Percentiles rank a stretch among this genome's conserved stretches.
Conservation (phyloP, 2,329 filamentous ascomycete genomes). For the Shiraia bambusicola region DNA sequence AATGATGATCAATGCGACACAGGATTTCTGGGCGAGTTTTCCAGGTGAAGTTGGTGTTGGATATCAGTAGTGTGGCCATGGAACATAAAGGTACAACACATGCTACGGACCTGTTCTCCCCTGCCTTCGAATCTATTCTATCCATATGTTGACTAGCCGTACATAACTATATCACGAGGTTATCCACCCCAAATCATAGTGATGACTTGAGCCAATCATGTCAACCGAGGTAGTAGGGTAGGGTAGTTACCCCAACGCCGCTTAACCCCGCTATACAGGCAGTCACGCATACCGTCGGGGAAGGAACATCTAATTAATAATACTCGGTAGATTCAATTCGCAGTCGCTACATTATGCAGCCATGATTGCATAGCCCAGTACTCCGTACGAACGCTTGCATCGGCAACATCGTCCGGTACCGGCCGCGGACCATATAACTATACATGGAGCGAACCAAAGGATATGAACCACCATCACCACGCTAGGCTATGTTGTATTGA, state of each 20-base stretch:
- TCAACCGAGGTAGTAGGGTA: neutral
- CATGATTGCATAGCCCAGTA: no score
- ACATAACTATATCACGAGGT: no score
- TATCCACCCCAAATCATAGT: no score
- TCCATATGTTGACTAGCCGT: no score
- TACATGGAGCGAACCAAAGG: neutral
- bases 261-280: neutral
- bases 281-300: neutral
- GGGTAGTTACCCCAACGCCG: conserved; percentile 1
- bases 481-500: neutral
- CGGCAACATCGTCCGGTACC: conserved; percentile 1
- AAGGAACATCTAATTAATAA: no score
- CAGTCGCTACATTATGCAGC: no score
- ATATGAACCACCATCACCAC: neutral
- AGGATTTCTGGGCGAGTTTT: conserved; percentile 45
- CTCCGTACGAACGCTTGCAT: neutral
- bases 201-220: neutral
- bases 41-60: conserved; percentile 43
- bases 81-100: no score
- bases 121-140: no score
- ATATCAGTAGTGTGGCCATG: conserved; percentile 11
- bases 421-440: conserved; percentile 3
- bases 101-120: no score
- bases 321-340: neutral
- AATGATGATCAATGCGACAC: conserved; percentile 43